These are phyloP conservation scores for Beauveria sp. DNA, from an alignment of 2,329 filamentous ascomycete species.

Conservation along the genomic window DNA sequence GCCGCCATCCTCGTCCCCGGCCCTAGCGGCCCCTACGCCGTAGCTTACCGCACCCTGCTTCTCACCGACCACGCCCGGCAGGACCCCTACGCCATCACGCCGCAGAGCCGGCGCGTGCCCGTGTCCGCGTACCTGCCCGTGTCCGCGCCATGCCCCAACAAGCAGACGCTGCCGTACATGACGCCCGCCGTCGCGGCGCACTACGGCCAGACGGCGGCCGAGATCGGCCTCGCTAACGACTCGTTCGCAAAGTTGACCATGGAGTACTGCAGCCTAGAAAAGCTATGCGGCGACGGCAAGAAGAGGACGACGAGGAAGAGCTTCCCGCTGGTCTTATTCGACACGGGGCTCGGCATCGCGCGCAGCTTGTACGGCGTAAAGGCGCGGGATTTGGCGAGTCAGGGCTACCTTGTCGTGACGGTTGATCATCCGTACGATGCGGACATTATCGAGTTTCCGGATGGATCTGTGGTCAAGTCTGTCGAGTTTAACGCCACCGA, in stretches of 20 bases:
- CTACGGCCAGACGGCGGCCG: slow-evolving; percentile 21
- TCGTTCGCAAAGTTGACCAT: slow-evolving; percentile 22
- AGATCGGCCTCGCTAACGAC: slow-evolving; percentile 23
- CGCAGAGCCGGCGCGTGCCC: slow-evolving; percentile 21
- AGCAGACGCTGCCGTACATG: slow-evolving; percentile 24
- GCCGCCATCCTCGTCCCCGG: slow-evolving; percentile 21
- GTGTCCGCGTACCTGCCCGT: background rate
- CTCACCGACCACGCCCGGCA: slow-evolving; percentile 25
- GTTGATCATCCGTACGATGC: slow-evolving; percentile 40
- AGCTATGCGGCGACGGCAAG: background rate
- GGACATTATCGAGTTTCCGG: slow-evolving; percentile 33
- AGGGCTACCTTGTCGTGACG: slow-evolving; percentile 35
- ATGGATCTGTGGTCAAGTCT: slow-evolving; percentile 22
- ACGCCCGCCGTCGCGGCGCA: slow-evolving; percentile 22
- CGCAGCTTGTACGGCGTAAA: slow-evolving; percentile 32
- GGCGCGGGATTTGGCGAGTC: slow-evolving; percentile 34
- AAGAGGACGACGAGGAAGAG: slow-evolving; percentile 7
- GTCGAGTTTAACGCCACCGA: slow-evolving; percentile 16
- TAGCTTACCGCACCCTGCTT: slow-evolving; percentile 18
- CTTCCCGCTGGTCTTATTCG: slow-evolving; percentile 29
- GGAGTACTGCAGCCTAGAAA: slow-evolving; percentile 19
- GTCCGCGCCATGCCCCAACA: slow-evolving; percentile 14
- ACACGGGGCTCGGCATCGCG: slow-evolving; percentile 31
- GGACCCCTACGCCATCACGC: slow-evolving; percentile 22
- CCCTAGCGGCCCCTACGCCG: slow-evolving; percentile 23